A percentile compares a stretch with the other conserved stretches of the same genome.
Evolutionary conservation across 2,329 filamentous ascomycete species (phyloP).

Genomic region (Colletotrichum shisoi): DNA sequence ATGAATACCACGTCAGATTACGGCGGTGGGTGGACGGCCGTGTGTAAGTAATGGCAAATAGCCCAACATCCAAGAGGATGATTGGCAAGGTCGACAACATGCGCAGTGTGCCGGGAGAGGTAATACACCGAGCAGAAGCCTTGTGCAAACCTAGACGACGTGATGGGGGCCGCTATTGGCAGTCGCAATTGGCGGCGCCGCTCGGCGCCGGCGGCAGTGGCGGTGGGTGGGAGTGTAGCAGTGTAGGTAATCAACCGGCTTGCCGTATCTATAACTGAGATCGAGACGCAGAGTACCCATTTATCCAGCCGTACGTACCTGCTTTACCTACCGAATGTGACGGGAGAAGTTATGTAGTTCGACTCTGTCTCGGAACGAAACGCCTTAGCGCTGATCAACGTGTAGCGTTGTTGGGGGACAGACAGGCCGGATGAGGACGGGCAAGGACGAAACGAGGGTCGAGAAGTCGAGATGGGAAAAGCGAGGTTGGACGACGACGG

Average conservation of each 20-base stretch:
- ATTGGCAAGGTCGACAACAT: neutral
- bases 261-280: constrained; percentile 9
- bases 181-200: neutral
- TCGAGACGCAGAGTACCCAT: neutral
- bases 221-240: constrained; percentile 16
- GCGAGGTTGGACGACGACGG: constrained; percentile 21
- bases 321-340: too few relatives aligned
- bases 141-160: constrained; percentile 1
- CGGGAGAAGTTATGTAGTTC: neutral
- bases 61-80: neutral
- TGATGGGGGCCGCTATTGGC: constrained; percentile 9
- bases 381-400: constrained; percentile 3
- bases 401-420: neutral
- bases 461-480: neutral
- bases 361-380: neutral
- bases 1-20: neutral
- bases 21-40: neutral
- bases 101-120: neutral
- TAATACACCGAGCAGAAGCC: neutral
- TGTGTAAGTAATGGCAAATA: neutral
- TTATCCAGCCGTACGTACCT: too few relatives aligned
- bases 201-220: constrained; percentile 4
- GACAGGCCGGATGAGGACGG: neutral
- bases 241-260: constrained; percentile 23
- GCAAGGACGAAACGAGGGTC: neutral